Evolutionary conservation across 768 basidiomycete genomes (phyloP), one percentile per base, ranked within the genome.

Genomic region (Omphalotus guepiniiformis): DNA sequence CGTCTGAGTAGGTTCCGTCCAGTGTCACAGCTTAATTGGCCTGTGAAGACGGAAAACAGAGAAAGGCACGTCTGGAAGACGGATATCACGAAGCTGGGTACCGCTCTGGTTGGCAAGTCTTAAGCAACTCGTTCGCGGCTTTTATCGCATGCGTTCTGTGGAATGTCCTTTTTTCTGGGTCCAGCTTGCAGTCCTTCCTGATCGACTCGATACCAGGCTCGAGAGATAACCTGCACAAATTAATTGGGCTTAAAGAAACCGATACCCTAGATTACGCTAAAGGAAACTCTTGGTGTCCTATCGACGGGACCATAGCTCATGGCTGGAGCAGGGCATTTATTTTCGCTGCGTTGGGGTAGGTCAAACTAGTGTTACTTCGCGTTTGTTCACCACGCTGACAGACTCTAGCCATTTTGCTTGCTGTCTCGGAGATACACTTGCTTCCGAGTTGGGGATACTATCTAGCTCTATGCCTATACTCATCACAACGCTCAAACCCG

Each of bases 371-470:
- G 6, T 21, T n/a, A 32, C 34, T 18, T 12, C 22, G 7, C 6
- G 22, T 12, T 15, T 25, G 21, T 39, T n/a, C 29, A 15, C 25
- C 19, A 12, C 16, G 58, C 46, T 21, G 40, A 38, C 18, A 36
- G 9, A 3, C 58, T 37, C 3, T 16, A 93, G 90, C 3, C 92
- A 94, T 60, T 90, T 92, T 63, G 83, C 84, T 2, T 93, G 88
- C 63, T 92, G 88, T 60, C 72, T 93, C 7, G 93, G 90, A 4
- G 93, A 96, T 57, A 96, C 93, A 0, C 79, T 97, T 2, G 93
- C 93, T 1, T 94, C 91, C 7, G 94, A 96, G 65, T 76, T 96
- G 19, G 94, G 94, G 27, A 93, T 96, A 53, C 73, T 96, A 35
- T 86, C 92, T 21, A 62, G 60, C 29, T 70, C 76, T 12, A 74